Percentiles rank a stretch among this genome's conserved stretches.
phyloP scores from a whole-genome alignment of 2,329 filamentous ascomycete genomes.

The Aspergillus calidoustus region DNA sequence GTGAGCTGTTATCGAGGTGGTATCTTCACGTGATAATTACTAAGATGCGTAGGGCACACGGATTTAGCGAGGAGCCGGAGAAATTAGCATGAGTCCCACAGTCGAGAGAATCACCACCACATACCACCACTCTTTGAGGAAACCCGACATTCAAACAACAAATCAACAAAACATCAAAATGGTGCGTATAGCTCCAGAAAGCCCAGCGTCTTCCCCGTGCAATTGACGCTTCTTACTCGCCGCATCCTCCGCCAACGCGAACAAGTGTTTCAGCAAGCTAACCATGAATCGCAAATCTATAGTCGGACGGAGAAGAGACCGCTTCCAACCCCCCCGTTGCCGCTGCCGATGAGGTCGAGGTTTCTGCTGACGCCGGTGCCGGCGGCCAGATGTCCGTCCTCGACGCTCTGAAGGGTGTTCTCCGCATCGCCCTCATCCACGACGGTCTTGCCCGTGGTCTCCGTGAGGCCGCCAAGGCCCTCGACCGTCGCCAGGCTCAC shows the following conservation, averaged over 20 bases:
- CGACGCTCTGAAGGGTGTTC: conserved; percentile 97
- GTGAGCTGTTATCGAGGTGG: not conserved
- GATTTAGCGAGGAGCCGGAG: conserved; percentile 35
- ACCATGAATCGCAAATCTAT: conserved; percentile 20
- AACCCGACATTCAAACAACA: conserved; percentile 51
- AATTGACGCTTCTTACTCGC: not conserved
- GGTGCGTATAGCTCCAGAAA: conserved; percentile 40
- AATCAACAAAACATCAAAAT: conserved; percentile 46
- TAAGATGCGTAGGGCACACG: conserved; percentile 29
- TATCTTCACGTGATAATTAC: conserved; percentile 18
- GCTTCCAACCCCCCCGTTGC: conserved; percentile 68
- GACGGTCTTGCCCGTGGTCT: conserved; percentile 98
- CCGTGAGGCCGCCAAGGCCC: conserved; percentile 97
- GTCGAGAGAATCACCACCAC: conserved; percentile 28
- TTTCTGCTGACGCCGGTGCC: conserved; percentile 82
- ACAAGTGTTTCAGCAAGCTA: not conserved
- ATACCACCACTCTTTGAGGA: conserved; percentile 56
- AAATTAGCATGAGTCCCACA: conserved; percentile 30
- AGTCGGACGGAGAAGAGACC: conserved; percentile 99
- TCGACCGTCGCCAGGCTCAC: conserved; percentile 97
- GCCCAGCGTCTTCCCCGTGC: not conserved
- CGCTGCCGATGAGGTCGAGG: conserved; percentile 90
- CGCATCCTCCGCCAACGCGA: conserved; percentile 4
- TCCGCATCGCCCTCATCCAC: conserved; percentile 99
- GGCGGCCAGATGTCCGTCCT: conserved; percentile 85